These are phyloP conservation scores for Asterionellopsis glacialis DNA, from an alignment of 108 stramenopile species.

Conservation along the genomic window DNA sequence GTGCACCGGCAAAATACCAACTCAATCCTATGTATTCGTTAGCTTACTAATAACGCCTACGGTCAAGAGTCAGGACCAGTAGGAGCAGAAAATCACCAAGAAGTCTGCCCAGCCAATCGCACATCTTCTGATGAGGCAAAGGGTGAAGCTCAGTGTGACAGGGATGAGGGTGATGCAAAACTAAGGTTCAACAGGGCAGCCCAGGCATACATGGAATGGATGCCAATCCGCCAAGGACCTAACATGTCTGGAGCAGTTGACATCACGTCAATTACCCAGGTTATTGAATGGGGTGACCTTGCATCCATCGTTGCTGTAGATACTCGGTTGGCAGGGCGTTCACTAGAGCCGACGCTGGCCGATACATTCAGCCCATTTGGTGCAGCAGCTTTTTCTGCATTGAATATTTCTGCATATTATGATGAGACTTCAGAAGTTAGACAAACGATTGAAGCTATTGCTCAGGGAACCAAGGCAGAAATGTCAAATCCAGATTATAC, in stretches of 20 bases:
- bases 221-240: slow-evolving; percentile 32
- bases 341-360: too few species aligned
- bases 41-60: slow-evolving; percentile 15
- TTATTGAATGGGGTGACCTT: slow-evolving; percentile 24
- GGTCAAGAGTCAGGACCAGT: slow-evolving; percentile 5
- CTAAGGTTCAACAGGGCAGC: slow-evolving; percentile 12
- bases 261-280: slow-evolving; percentile 14
- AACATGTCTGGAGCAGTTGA: slow-evolving; percentile 9
- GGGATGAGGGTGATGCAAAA: slow-evolving; percentile 13
- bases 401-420: not conserved
- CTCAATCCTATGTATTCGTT: too few species aligned
- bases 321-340: too few species aligned
- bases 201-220: slow-evolving; percentile 33
- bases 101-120: slow-evolving; percentile 5
- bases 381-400: too few species aligned
- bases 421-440: not conserved
- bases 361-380: too few species aligned
- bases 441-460: not conserved
- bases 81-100: slow-evolving; percentile 24
- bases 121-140: slow-evolving; percentile 4
- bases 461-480: not conserved
- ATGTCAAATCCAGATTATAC: not conserved
- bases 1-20: too few species aligned
- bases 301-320: slow-evolving; percentile 22
- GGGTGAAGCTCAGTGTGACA: slow-evolving; percentile 10